Conservation (phyloP, 2,329 filamentous ascomycete species). For the Penicillium sp. region DNA sequence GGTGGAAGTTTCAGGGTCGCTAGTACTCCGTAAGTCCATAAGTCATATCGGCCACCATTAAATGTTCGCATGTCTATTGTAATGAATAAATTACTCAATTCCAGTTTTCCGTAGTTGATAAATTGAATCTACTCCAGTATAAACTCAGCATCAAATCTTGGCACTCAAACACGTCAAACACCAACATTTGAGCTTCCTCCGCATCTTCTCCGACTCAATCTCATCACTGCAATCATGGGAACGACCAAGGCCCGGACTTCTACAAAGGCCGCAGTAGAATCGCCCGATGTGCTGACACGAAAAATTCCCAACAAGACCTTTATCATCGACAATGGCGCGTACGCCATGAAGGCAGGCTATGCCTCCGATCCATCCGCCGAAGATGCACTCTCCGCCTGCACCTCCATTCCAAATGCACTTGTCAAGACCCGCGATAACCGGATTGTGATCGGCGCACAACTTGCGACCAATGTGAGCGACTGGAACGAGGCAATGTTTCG, state of each 20-base stretch:
- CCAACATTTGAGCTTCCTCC: constrained; percentile 2
- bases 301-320: constrained; percentile 61
- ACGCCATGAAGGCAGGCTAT: constrained; percentile 86
- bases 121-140: too few relatives aligned
- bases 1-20: constrained; percentile 1
- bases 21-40: too few relatives aligned
- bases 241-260: constrained; percentile 33
- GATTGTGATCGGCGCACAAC: constrained; percentile 71
- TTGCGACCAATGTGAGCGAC: constrained; percentile 68
- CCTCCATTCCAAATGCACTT: constrained; percentile 79
- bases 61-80: too few relatives aligned
- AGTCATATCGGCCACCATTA: too few relatives aligned
- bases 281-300: constrained; percentile 35
- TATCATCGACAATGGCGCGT: constrained; percentile 87
- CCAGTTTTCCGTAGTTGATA: too few relatives aligned
- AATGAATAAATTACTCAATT: too few relatives aligned
- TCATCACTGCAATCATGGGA: constrained; percentile 25
- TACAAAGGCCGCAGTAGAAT: constrained; percentile 49
- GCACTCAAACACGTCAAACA: constrained; percentile 13
- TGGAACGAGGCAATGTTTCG: constrained; percentile 85
- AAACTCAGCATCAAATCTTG: too few relatives aligned
- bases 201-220: not conserved
- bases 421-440: constrained; percentile 73
- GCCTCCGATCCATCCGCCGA: constrained; percentile 43
- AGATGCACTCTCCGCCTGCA: constrained; percentile 47